Base-by-base conservation (phyloP, 1,139 yeast genomes). In the Yamadazyma diospyri region DNA sequence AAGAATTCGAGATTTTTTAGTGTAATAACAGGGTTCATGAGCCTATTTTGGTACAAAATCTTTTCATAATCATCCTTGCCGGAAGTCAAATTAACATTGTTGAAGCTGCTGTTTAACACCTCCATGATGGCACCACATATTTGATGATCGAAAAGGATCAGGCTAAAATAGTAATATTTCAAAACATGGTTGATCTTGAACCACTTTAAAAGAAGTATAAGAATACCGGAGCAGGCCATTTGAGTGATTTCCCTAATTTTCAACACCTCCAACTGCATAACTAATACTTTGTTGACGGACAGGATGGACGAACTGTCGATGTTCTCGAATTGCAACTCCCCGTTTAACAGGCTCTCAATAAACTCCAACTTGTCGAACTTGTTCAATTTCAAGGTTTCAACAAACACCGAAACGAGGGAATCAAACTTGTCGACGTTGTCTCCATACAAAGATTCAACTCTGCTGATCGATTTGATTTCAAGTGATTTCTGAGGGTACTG, bases 141-240 rank as follows among this genome's bases (percentile, higher is more conserved):
- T 36, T 78, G 76, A 7, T 81, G 74, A 53, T 94, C 98, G 55
- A 83, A 84, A 23, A 92, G 53, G 16, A 92, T 53, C 0, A 87
- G 74, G 2, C 82, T 59, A 10, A 92, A 60, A 49, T 81, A 85
- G 53, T 88, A 94, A 51, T 72, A 79, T 53, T 89, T 89, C 44
- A 88, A 57, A 2, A 87, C 63, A 55, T 92, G 95, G 33, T 78
- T 81, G 9, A 72, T 57, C 48, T 83, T 84, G 53, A 87, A 81
- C 97, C 97, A 92, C 46, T 71, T 72, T 21, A 81, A 54, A 18
- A 92, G 52, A 13, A 75, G 46, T 5, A 63, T 47, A 1, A 87
- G 38, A 1, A 78, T 70, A 2, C 76, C 72, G 1, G 82, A 65
- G 3, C 82, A 69, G 2, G 83, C 76, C 45, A 82, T 84, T 35